These are phyloP conservation scores for Fraxinus greggii DNA, from an alignment of 305 asterid genomes.

Conservation along the genomic window DNA sequence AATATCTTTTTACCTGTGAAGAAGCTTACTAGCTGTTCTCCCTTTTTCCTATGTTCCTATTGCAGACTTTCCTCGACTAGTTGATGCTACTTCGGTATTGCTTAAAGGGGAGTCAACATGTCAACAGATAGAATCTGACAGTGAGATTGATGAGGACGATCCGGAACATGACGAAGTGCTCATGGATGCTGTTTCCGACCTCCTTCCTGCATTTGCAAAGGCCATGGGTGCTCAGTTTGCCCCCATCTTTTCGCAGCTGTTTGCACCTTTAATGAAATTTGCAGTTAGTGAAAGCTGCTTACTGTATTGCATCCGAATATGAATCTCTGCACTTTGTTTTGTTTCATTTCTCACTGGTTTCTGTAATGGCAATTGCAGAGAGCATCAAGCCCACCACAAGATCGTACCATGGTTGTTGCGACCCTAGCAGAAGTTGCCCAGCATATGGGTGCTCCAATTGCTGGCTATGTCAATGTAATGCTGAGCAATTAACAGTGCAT, in stretches of 20 bases:
- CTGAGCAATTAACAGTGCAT: neutral
- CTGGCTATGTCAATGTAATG: conserved; percentile 79
- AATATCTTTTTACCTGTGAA: conserved; percentile 22
- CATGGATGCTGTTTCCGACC: conserved; percentile 98
- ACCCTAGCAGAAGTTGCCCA: conserved; percentile 99
- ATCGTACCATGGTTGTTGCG: conserved; percentile 98
- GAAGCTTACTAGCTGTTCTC: conserved; percentile 19
- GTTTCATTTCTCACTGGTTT: conserved; percentile 18
- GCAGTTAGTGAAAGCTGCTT: conserved; percentile 55
- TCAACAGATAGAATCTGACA: conserved; percentile 79
- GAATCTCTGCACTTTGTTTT: conserved; percentile 12
- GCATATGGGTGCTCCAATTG: conserved; percentile 97
- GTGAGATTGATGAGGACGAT: conserved; percentile 84
- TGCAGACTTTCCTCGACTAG: conserved; percentile 68
- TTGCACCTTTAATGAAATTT: conserved; percentile 86
- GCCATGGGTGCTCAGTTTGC: conserved; percentile 90
- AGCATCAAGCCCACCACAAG: conserved; percentile 84
- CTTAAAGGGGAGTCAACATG: conserved; percentile 84
- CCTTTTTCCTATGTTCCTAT: conserved; percentile 19
- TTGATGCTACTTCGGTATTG: conserved; percentile 72
- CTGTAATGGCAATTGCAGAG: conserved; percentile 49
- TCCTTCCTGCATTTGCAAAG: conserved; percentile 96
- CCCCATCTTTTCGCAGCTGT: conserved; percentile 71
- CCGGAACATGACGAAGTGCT: conserved; percentile 94
- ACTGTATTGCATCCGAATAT: conserved; percentile 7